Base-by-base conservation (phyloP, 139 green algal genomes). In the Chlamydomonas sp. region DNA sequence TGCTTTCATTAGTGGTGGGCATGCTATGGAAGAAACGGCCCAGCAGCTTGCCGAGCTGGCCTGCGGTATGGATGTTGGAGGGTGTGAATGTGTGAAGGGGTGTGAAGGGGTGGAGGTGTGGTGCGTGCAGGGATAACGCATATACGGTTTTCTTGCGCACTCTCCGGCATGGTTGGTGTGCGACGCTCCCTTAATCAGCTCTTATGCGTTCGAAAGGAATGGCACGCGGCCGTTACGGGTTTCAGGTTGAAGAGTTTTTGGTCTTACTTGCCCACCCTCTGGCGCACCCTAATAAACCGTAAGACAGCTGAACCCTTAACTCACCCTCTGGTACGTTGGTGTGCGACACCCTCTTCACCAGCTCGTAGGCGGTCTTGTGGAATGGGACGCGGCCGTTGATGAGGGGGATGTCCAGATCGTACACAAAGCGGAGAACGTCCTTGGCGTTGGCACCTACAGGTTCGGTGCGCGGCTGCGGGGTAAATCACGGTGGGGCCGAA, bases 321-420 rank as follows among this genome's bases (percentile, higher is more conserved):
- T 65, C 50, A 75, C 78, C 86, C 35, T 89, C 82, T 22, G 88
- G 88, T 16, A 93, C 87, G 30, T 79, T 78, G 20, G 79, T 76
- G 37, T 85, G 76, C 30, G 73, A 87, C 49, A 82, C 85, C 13
- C 81, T 67, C 66, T 81, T 76, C 22, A 92, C 87, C 29, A 81
- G 76, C 76, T 81, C 76, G 31, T 76, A 81, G 1, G 70, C 70
- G 2, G 76, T 81, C 63, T 82, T 78, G 48, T 90, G 79, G 72
- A 90, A 90, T 8, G 83, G 83, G 67, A 90, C 78, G 1, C 82
- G 71, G 26, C 77, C 83, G 24, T 83, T 72, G 35, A 88, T 72
- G 35, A 94, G 71, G 2, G 88, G 88, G 39, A 94, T 92, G 69
- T 94, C 82, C 61, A 94, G 75, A 49, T 87, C 82, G 69, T 84